Conservation (phyloP, 1,284 basidiomycete species). For the Pisolithus thermaeus region DNA sequence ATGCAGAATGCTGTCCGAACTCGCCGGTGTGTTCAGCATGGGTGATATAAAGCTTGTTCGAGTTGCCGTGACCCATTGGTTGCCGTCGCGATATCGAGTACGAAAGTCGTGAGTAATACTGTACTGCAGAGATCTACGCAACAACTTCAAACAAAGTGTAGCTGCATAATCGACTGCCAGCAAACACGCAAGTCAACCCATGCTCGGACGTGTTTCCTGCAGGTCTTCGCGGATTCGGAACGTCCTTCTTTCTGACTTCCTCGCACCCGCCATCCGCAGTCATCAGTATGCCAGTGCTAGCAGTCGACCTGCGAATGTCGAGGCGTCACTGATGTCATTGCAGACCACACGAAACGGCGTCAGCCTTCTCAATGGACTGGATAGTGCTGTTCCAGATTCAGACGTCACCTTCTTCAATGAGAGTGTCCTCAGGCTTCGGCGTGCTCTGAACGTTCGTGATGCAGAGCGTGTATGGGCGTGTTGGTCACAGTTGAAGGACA, state of each 20-base stretch:
- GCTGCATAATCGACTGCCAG: not conserved
- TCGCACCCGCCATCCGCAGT: constrained; percentile 18
- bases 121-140: not conserved
- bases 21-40: constrained; percentile 77
- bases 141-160: not conserved
- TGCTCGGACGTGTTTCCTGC: no score
- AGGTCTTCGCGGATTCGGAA: constrained; percentile 17
- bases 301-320: not conserved
- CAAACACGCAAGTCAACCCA: not conserved
- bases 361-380: constrained; percentile 4
- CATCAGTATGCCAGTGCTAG: constrained; percentile 11
- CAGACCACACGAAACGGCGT: constrained; percentile 5
- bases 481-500: constrained; percentile 43
- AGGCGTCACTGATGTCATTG: constrained; percentile 1
- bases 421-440: constrained; percentile 31
- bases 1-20: constrained; percentile 71
- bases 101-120: no score
- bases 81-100: not conserved
- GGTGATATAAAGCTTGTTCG: constrained; percentile 81
- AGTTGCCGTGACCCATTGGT: constrained; percentile 79
- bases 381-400: constrained; percentile 24
- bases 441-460: constrained; percentile 32
- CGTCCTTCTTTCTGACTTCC: constrained; percentile 30
- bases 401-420: constrained; percentile 32
- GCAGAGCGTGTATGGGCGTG: constrained; percentile 26